Conservation (phyloP, 306 rosid genomes). For the Fragaria iinumae region DNA sequence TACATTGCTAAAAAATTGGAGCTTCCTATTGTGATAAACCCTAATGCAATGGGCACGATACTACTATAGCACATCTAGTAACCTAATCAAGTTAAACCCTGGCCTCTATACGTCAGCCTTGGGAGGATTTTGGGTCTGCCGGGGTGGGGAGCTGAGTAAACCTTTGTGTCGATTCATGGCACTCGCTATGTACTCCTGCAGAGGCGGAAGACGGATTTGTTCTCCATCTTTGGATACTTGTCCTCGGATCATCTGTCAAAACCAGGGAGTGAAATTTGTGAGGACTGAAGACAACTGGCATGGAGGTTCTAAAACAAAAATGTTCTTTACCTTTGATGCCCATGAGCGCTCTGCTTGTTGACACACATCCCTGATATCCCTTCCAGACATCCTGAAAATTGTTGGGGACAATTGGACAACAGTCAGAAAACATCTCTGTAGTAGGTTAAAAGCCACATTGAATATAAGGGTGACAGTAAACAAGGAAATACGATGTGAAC, state of each 20-base stretch:
- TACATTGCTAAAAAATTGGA: too few relatives aligned
- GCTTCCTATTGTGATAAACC: too few relatives aligned
- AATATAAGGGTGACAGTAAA: too few relatives aligned
- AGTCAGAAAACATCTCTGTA: too few relatives aligned
- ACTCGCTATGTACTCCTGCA: conserved; percentile 40
- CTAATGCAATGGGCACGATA: too few relatives aligned
- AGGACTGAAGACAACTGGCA: background rate
- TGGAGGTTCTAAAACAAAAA: background rate
- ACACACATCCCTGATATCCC: conserved; percentile 84
- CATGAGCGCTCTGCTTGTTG: conserved; percentile 92
- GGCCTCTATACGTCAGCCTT: conserved; percentile 14
- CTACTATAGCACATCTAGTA: conserved; percentile 3
- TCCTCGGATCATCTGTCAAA: conserved; percentile 63
- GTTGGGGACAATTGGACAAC: conserved; percentile 8
- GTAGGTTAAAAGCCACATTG: too few relatives aligned
- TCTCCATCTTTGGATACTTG: conserved; percentile 39
- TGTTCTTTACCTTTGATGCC: conserved; percentile 76
- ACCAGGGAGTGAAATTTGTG: conserved; percentile 5
- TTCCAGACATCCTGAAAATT: conserved; percentile 84
- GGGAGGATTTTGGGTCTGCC: conserved; percentile 2
- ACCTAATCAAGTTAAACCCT: conserved; percentile 20
- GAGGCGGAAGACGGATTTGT: conserved; percentile 35
- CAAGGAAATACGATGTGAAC: too few relatives aligned
- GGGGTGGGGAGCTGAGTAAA: conserved; percentile 19
- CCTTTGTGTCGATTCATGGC: conserved; percentile 37